Percentiles rank a stretch among this genome's conserved stretches.
These are phyloP conservation scores for Plasmodium chabaudi DNA, from an alignment of 169 alveolate genomes.

Conservation along the genomic window DNA sequence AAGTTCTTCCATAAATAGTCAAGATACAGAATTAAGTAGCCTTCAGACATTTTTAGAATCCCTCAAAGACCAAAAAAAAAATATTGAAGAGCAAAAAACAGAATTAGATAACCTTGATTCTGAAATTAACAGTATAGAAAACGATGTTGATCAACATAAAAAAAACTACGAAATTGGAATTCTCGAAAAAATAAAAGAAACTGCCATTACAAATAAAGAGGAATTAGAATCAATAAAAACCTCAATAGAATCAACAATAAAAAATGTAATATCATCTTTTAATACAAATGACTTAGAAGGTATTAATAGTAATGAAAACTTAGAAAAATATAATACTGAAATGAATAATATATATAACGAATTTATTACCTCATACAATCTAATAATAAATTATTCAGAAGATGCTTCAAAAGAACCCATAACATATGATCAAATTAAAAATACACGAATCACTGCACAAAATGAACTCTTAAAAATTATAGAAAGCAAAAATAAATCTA, in stretches of 20 bases:
- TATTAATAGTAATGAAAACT: not conserved
- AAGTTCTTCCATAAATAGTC: not conserved
- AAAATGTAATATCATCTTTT: not conserved
- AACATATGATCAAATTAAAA: not conserved
- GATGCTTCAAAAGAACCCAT: not conserved
- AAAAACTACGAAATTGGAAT: slow-evolving; percentile 36
- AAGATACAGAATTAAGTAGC: not conserved
- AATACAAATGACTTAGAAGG: not conserved
- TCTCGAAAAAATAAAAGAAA: slow-evolving; percentile 12
- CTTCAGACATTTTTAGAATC: not conserved
- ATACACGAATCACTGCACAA: not conserved
- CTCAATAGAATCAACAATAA: slow-evolving; percentile 3
- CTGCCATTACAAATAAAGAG: not conserved
- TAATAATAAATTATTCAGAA: not conserved
- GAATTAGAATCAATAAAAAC: slow-evolving; percentile 9
- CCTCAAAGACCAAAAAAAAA: not conserved
- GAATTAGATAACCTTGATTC: not conserved
- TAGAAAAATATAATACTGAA: not conserved
- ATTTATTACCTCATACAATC: not conserved
- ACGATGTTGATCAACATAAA: slow-evolving; percentile 1
- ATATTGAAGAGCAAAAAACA: slow-evolving; percentile 2
- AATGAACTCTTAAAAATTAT: not conserved
- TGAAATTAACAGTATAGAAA: slow-evolving; percentile 9
- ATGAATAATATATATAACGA: not conserved
- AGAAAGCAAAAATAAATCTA: not conserved